Evolutionary conservation across 306 rosid genomes (phyloP), one percentile per base, ranked within the genome.

Genomic region (Phaseolus lunatus): DNA sequence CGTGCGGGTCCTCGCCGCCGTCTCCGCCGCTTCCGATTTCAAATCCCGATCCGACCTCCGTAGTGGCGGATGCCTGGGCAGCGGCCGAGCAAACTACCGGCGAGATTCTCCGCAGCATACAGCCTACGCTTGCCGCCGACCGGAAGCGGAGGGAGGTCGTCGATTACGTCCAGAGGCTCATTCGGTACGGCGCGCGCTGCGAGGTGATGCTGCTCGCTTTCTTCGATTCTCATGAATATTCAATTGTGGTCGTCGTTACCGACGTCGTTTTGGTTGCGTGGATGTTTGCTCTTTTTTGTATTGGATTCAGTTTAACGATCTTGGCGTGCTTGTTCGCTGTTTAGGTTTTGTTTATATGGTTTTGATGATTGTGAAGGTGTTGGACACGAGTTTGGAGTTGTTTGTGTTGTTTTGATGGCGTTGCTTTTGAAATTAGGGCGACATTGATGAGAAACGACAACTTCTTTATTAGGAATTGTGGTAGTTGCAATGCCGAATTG

Each of bases 151-250:
- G 79, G 66, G 87, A 77, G 44, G 89, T 86, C 1, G 81, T 86
- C 11, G 87, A 83, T 61, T 86, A 80, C 45, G 89, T 86, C 10
- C 89, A 80, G 87, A 67, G 83, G 52, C 61, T 86, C 35, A 72
- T 83, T 23, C 81, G 77, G 20, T 67, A 12, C 18, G 75, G 85
- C 6, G 78, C 84, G 58, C 73, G 85, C 43, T 86, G 87, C 31
- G 85, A 86, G 89, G 89, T 86, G 76, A 78, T 57, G 58, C 57
- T 70, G 54, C 39, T 45, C 6, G 49, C 59, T 7, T 33, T 43
- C 73, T 26, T 72, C 61, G 5, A 41, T 53, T 73, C 7, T 41
- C 70, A 15, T 57, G 7, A 58, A 18, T 56, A 29, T 72, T 22
- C 59, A 24, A 20, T 41, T 56, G 10, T 23, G 5, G 4, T 29